Evolutionary conservation across 371 early-diverging fungal species (phyloP).

Genomic region (Mortierella sp.): DNA sequence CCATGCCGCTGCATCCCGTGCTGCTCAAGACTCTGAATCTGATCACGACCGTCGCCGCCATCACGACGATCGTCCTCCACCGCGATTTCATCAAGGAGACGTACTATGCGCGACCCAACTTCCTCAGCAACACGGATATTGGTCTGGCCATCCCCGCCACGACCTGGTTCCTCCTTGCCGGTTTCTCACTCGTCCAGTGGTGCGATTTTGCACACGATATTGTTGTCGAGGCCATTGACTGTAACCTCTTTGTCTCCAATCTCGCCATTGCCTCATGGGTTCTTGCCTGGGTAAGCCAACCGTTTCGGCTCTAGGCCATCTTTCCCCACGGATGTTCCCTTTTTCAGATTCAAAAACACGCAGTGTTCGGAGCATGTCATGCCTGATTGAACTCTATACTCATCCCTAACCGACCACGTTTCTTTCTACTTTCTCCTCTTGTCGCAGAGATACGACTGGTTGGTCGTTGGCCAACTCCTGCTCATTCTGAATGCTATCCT

Average conservation of each 20-base stretch:
- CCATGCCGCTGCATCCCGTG: constrained; percentile 29
- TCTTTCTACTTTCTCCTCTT: background rate
- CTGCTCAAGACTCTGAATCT: constrained; percentile 45
- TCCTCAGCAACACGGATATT: constrained; percentile 23
- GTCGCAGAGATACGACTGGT: constrained; percentile 18
- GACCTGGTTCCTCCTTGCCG: constrained; percentile 44
- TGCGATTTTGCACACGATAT: constrained; percentile 46
- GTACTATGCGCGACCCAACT: constrained; percentile 22
- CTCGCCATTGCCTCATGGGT: constrained; percentile 32
- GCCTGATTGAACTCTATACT: background rate
- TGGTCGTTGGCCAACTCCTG: constrained; percentile 27
- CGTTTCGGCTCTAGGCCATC: background rate
- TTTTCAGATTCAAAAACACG: background rate
- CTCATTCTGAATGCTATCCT: constrained; percentile 36
- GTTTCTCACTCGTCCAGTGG: constrained; percentile 42
- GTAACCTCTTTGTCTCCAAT: constrained; percentile 34
- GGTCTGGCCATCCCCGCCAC: constrained; percentile 35
- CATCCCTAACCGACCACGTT: background rate
- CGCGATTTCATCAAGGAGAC: constrained; percentile 19
- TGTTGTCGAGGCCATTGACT: constrained; percentile 43
- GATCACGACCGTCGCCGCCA: constrained; percentile 22
- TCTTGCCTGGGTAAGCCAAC: constrained; percentile 37
- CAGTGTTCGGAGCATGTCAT: background rate
- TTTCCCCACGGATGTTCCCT: background rate
- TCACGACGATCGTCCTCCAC: constrained; percentile 27